These are phyloP conservation scores for Raphanus raphanistrum DNA, from an alignment of 345 rosid species.

Conservation along the genomic window DNA sequence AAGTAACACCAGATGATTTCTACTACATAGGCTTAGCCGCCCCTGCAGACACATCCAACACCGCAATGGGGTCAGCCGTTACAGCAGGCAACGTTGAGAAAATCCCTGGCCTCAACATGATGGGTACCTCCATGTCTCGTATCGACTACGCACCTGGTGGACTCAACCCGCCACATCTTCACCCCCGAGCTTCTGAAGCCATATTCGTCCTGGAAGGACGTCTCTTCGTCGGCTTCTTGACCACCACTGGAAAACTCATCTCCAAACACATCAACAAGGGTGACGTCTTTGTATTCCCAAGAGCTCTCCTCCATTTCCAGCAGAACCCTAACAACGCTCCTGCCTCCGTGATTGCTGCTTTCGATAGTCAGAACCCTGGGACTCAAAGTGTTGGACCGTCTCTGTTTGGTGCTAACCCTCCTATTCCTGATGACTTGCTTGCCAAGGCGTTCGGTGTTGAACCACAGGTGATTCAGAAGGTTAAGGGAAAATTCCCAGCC, in stretches of 20 bases:
- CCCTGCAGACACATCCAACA: slow-evolving; percentile 27
- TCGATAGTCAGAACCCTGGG: slow-evolving; percentile 63
- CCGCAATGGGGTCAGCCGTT: slow-evolving; percentile 18
- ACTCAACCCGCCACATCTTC: slow-evolving; percentile 48
- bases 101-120: slow-evolving; percentile 42
- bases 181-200: slow-evolving; percentile 53
- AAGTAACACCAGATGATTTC: slow-evolving; percentile 37
- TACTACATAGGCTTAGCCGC: slow-evolving; percentile 36
- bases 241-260: slow-evolving; percentile 48
- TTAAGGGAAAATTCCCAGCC: slow-evolving; percentile 51
- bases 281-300: slow-evolving; percentile 57
- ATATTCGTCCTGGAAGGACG: slow-evolving; percentile 59
- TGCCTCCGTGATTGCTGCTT: slow-evolving; percentile 55
- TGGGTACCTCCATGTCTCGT: slow-evolving; percentile 40
- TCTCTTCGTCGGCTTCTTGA: slow-evolving; percentile 56
- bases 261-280: slow-evolving; percentile 57
- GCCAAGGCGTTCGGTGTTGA: slow-evolving; percentile 51
- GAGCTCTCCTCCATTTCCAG: slow-evolving; percentile 60
- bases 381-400: slow-evolving; percentile 49
- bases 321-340: slow-evolving; percentile 42
- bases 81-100: slow-evolving; percentile 40
- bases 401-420: slow-evolving; percentile 48
- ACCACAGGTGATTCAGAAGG: slow-evolving; percentile 42
- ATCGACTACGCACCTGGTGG: slow-evolving; percentile 57
- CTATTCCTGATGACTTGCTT: slow-evolving; percentile 51